Evolutionary conservation across 768 basidiomycete species (phyloP).

Genomic region (Exidia glandulosa): DNA sequence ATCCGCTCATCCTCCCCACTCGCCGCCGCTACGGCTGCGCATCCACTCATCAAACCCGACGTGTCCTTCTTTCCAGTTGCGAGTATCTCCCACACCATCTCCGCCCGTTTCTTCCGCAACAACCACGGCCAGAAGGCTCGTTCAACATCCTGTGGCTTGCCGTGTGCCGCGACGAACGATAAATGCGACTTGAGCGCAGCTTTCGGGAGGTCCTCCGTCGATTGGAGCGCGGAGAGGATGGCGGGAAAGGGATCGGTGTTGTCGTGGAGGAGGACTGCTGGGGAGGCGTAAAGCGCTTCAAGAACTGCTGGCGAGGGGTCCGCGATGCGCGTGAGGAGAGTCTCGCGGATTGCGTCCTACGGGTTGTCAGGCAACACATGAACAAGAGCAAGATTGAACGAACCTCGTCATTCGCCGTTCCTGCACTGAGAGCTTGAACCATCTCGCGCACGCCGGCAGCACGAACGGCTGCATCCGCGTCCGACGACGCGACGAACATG

Average conservation of each 20-base stretch:
- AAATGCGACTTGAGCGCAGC: constrained; percentile 44
- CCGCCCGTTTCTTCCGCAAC: constrained; percentile 53
- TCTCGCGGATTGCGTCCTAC: constrained; percentile 46
- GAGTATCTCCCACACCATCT: constrained; percentile 64
- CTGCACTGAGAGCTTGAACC: constrained; percentile 28
- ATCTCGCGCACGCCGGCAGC: constrained; percentile 48
- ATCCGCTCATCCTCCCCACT: no score
- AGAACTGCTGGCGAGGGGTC: constrained; percentile 55
- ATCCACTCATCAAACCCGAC: constrained; percentile 22
- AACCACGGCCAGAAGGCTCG: constrained; percentile 60
- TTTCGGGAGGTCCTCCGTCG: constrained; percentile 36
- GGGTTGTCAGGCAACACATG: constrained; percentile 2
- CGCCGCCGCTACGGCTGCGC: constrained; percentile 14
- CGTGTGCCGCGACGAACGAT: constrained; percentile 40
- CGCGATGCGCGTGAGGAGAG: constrained; percentile 56
- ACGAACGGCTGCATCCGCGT: constrained; percentile 51
- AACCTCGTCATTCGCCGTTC: constrained; percentile 31
- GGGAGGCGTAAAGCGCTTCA: constrained; percentile 51
- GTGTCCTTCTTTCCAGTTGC: constrained; percentile 2
- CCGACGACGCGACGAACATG: constrained; percentile 23
- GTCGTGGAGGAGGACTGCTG: constrained; percentile 29
- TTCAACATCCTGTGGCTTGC: constrained; percentile 25
- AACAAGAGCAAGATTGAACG: constrained; percentile 5
- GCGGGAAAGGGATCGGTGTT: constrained; percentile 12
- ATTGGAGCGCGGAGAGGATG: constrained; percentile 12